These are phyloP conservation scores for Debaryomyces sp. DNA, from an alignment of 1,139 yeast genomes.

Conservation along the genomic window DNA sequence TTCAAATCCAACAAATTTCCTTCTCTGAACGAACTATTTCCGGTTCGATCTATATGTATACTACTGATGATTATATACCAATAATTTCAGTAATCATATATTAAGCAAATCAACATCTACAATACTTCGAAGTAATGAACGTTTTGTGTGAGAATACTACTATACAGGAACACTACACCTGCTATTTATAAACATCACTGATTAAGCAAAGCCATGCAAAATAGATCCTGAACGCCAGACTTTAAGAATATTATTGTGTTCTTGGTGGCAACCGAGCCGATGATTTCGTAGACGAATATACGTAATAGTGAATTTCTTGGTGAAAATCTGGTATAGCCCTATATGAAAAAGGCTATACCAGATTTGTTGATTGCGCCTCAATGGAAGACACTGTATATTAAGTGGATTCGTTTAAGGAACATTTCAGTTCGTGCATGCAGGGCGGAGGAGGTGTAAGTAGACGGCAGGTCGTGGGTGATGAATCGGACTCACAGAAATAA, in stretches of 20 bases:
- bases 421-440: not conserved
- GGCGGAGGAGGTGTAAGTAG: not conserved
- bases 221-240: not conserved
- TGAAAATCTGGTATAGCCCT: constrained; percentile 1
- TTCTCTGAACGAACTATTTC: not conserved
- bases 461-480: not conserved
- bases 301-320: not conserved
- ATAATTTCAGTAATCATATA: not conserved
- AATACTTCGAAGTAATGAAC: not conserved
- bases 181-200: not conserved
- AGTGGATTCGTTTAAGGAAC: not conserved
- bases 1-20: not conserved
- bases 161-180: not conserved
- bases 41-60: not conserved
- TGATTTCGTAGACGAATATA: not conserved
- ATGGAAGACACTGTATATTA: not conserved
- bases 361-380: not conserved
- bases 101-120: not conserved
- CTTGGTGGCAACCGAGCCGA: not conserved
- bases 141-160: not conserved
- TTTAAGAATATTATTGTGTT: not conserved
- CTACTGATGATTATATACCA: not conserved
- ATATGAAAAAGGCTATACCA: not conserved
- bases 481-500: no score
- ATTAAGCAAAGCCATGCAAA: not conserved